Base-by-base conservation (phyloP, 768 basidiomycete genomes). In the Leccinum boreale region DNA sequence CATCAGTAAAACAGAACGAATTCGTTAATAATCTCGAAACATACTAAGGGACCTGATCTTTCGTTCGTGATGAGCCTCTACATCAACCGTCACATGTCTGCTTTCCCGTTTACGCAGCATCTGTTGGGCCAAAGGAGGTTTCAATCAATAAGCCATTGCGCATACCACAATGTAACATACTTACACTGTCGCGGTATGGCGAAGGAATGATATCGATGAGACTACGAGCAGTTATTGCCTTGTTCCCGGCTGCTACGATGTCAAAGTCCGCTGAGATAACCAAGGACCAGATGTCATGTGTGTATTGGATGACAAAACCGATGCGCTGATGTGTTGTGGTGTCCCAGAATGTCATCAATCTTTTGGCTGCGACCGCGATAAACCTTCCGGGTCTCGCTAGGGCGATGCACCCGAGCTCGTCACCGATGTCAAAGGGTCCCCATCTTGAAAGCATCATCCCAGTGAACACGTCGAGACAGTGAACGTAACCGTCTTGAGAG, bases 181-280 rank as follows among this genome's bases (percentile, higher is more conserved):
- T 36, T 26, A 65, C 63, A 28, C 26, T 23, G 14, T 36, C 23
- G 14, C 19, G 26, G 52, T 62, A 61, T 6, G 12, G 21, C 3
- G 59, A 33, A 3, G 56, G 54, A 33, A 64, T 15, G 11, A 56
- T 19, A 11, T 55, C 52, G 1, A 1, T 21, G 3, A 64, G 53
- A 29, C 15, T 53, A 12, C 45, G 28, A 15, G 61, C 11, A n/a
- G 49, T 53, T n/a, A 64, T 56, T 28, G 17, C 48, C 3, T 35
- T 11, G 24, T 17, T 28, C 10, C 54, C 63, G 4, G 21, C 24
- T 3, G 52, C 21, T 15, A 45, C 50, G 5, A 64, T 29, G 26
- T 57, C 52, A 5, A 48, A 56, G 23, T 57, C 50, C 36, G 15
- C 17, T 4, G 50, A 51, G 19, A 51, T 35, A 14, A 21, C 31